Evolutionary conservation across 192 early-diverging fungal genomes (phyloP), one percentile per base, ranked within the genome.

Genomic region (Mortierella hygrophila): DNA sequence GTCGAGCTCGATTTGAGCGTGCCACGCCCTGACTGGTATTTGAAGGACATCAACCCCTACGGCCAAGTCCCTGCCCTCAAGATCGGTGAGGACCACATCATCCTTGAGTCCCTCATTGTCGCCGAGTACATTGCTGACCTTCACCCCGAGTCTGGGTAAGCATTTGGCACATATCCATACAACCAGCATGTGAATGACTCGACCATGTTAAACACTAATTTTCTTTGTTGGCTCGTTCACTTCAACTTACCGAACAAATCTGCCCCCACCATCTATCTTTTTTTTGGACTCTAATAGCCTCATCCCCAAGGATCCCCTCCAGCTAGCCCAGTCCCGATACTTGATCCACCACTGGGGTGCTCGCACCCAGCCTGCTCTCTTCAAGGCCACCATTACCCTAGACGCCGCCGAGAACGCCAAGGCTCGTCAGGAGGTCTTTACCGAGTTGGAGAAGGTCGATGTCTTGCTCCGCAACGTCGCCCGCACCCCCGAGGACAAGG

Each of bases 31-130:
- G 77, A 79, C 23, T 79, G 70, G 77, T 79, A 72, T 68, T 10
- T 79, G 38, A 87, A 87, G 32, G 90, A 92, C 23, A 78, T 93
- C 47, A 95, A 95, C 81, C 93, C 93, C 6, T 92, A 93, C 40
- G 82, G 88, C 63, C 92, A 94, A 75, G 93, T 95, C 0, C 94
- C 94, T 16, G 89, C 93, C 0, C 80, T 95, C 63, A 82, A 80
- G 4, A 78, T 89, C 11, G 84, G 84, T 32, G 89, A 89, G 13
- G 90, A 89, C 7, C 78, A 79, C 11, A 88, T 91, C 23, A 81
- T 95, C 57, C 89, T 91, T 77, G 94, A 95, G 47, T 92, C 92
- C 8, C 86, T 93, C 40, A 90, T 95, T 23, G 88, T 94, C 35
- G 81, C 92, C 44, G 94, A 95, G 84, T 92, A 88, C 79, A 74